Percentiles rank a stretch among this genome's conserved stretches.
These are phyloP conservation scores for Lactifluus rugatus DNA, from an alignment of 768 basidiomycete genomes.

Conservation along the genomic window DNA sequence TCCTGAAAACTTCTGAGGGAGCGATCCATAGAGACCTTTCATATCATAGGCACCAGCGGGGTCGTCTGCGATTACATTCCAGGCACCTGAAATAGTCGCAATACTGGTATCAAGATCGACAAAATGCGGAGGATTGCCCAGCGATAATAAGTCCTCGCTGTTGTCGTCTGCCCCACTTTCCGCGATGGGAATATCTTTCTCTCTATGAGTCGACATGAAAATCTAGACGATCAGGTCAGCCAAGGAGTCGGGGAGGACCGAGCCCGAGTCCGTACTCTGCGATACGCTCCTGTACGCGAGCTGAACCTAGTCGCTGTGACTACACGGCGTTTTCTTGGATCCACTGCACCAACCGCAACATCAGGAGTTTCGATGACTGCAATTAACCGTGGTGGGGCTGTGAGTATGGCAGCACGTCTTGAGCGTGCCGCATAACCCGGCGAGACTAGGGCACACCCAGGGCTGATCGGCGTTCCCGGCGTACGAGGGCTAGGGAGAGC, in stretches of 20 bases:
- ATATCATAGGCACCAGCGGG: slow-evolving; percentile 29
- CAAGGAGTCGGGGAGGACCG: neutral
- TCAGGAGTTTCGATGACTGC: slow-evolving; percentile 82
- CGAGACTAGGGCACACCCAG: slow-evolving; percentile 15
- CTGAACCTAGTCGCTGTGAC: slow-evolving; percentile 86
- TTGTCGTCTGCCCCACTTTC: slow-evolving; percentile 22
- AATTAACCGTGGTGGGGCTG: slow-evolving; percentile 74
- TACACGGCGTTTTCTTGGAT: slow-evolving; percentile 72
- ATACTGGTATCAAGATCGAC: slow-evolving; percentile 61
- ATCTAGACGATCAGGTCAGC: slow-evolving; percentile 37
- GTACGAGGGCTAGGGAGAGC: slow-evolving; percentile 33
- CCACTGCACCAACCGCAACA: slow-evolving; percentile 82
- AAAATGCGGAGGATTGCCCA: slow-evolving; percentile 23
- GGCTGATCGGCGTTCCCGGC: slow-evolving; percentile 39
- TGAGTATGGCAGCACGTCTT: slow-evolving; percentile 67
- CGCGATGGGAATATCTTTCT: slow-evolving; percentile 33
- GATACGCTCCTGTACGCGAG: slow-evolving; percentile 69
- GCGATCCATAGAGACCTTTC: slow-evolving; percentile 49
- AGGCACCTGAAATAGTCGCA: slow-evolving; percentile 61
- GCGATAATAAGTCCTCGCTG: slow-evolving; percentile 16
- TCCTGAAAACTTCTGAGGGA: slow-evolving; percentile 65
- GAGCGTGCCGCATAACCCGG: slow-evolving; percentile 38
- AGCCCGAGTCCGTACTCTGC: slow-evolving; percentile 46
- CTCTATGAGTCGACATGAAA: slow-evolving; percentile 73
- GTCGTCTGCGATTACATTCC: slow-evolving; percentile 54